Evolutionary conservation across 352 stramenopile species (phyloP), one percentile per base, ranked within the genome.

Genomic region (Globisporangium megalacanthum): DNA sequence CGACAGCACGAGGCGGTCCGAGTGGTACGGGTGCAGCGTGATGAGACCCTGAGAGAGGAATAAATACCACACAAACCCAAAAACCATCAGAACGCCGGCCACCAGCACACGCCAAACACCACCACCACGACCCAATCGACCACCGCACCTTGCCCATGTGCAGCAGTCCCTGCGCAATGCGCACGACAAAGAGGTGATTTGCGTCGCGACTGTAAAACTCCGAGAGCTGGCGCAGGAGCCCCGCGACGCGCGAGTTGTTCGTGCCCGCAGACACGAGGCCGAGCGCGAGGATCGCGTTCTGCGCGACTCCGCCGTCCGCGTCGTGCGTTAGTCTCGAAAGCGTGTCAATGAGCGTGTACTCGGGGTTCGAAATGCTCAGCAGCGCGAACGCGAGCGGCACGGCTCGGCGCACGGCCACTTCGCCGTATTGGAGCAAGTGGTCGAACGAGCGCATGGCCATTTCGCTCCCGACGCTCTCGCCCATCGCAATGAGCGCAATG

Each of bases 391-490:
- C 93, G 25, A 99, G 82, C 19, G 97, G 97, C 37, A 99, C 96
- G 20, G 95, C 97, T 25, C 97, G 89, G 58, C 97, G 94, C 54
- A 99, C 97, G 6, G 92, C 89, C 37, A 99, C 82, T 74, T 99
- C 97, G 45, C 97, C 98, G 70, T 99, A 99, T 73, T 99, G 97
- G 36, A 99, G 85, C 64, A 99, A 84, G 71, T 99, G 97, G 59
- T 99, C 97, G 67, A 99, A 99, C 44, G 96, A 97, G 61, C 97
- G 85, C 62, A 99, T 89, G 14, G 95, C 93, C 97, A 99, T 99
- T 72, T 99, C 97, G 55, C 88, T 90, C 33, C 94, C 92, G 54
- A 98, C 93, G 62, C 91, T 96, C 73, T 99, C 97, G 46, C 97
- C 97, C 85, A 99, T 97, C 1, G 96, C 96, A 49, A 99, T 98